Percentiles rank a stretch among this genome's conserved stretches.
phyloP scores from a whole-genome alignment of 768 basidiomycete genomes.

The Russula dissimulans region DNA sequence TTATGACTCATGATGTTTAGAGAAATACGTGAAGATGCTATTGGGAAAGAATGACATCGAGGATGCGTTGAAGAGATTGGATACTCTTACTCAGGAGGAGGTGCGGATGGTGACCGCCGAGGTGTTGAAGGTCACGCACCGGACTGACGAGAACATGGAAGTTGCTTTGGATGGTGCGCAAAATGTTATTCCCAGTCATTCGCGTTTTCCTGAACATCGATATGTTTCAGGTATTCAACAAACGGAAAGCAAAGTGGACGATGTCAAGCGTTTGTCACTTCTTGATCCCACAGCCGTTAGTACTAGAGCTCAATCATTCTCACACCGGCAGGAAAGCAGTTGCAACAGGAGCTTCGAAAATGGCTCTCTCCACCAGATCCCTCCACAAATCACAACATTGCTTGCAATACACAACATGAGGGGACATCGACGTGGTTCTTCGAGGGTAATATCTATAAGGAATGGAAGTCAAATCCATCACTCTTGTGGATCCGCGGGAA shows the following conservation, averaged over 20 bases:
- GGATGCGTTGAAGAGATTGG: too few species aligned
- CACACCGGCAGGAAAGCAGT: neutral
- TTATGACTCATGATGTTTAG: too few species aligned
- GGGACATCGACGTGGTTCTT: neutral
- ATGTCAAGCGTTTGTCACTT: too few species aligned
- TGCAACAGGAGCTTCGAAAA: neutral
- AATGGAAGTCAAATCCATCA: neutral
- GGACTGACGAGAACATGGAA: too few species aligned
- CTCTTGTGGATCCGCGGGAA: neutral
- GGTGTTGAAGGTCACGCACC: too few species aligned
- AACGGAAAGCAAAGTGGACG: neutral
- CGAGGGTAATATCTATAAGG: neutral
- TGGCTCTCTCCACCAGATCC: neutral
- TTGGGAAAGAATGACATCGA: too few species aligned
- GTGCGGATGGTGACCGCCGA: too few species aligned
- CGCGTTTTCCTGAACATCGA: neutral
- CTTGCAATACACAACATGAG: neutral
- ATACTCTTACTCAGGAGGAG: too few species aligned
- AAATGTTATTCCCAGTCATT: neutral
- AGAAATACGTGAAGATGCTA: too few species aligned
- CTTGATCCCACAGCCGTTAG: too few species aligned
- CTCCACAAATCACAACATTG: neutral
- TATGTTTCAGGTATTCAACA: neutral
- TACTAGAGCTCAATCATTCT: too few species aligned
- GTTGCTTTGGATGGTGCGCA: neutral